phyloP scores from a whole-genome alignment of 2,329 filamentous ascomycete genomes.

The Verticillium dahliae region DNA sequence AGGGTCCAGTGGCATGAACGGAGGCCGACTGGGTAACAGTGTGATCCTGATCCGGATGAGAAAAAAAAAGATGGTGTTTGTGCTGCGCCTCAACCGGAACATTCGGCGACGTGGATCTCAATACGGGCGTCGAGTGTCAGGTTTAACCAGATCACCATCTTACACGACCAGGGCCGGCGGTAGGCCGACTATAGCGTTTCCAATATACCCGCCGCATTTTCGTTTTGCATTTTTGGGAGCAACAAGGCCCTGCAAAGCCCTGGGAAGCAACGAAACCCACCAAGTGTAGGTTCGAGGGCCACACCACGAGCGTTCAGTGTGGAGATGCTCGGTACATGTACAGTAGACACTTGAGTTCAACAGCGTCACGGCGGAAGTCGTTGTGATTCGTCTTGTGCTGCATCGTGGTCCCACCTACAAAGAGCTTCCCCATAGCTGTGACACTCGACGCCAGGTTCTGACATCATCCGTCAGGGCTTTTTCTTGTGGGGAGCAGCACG shows the following conservation, averaged over 20 bases:
- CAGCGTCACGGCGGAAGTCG: not conserved
- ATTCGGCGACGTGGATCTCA: not conserved
- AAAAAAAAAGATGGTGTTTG: not conserved
- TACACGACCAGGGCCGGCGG: not conserved
- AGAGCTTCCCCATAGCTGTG: not conserved
- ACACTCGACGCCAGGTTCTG: not conserved
- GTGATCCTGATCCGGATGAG: not conserved
- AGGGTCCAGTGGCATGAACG: constrained; percentile 1
- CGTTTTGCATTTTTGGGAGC: not conserved
- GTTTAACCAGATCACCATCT: not conserved
- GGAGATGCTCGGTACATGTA: not conserved
- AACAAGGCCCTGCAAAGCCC: not conserved
- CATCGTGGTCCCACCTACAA: not conserved
- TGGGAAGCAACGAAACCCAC: no score
- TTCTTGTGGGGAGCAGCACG: not conserved
- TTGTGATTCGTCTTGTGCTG: not conserved
- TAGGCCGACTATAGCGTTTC: not conserved
- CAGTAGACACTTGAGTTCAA: not conserved
- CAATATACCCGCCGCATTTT: not conserved
- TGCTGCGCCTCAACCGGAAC: not conserved
- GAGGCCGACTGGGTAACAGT: not conserved
- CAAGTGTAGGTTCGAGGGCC: no score
- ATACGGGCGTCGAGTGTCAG: not conserved
- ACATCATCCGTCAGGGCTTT: not conserved
- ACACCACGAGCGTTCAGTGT: not conserved